Evolutionary conservation across 768 basidiomycete genomes (phyloP), one percentile per base, ranked within the genome.

Genomic region (Lactarius sp.): DNA sequence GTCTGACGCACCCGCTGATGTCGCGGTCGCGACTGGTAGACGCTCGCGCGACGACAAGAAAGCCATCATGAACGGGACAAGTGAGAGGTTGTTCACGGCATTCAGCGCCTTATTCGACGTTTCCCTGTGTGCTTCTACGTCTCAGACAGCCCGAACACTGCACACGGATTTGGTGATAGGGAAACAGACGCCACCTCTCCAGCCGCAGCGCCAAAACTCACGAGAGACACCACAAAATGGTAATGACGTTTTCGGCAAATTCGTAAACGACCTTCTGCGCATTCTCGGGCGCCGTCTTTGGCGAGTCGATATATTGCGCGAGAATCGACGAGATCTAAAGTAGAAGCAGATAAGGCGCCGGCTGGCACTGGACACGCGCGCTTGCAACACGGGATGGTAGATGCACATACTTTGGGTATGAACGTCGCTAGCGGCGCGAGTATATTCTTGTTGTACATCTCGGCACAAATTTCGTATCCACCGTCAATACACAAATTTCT

Each of bases 381-480:
- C 27, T 27, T 27, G 39, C 39, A 13, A 5, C 14, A 14, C 13
- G 4, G 12, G 5, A 13, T 13, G 39, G 5, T 3, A 13, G 12
- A 13, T 13, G 39, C 14, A 64, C 73, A 47, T 67, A 91, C 93
- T 78, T 92, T 94, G 7, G 89, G 87, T 18, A 94, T 79, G 69
- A 92, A 90, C 0, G 82, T 80, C 68, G 80, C 85, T 62, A 94
- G 74, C 2, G 91, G 90, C 6, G 85, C 81, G 55, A 97, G 78
- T 51, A 97, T 86, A 68, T 91, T 92, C 77, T 97, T 97, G 74
- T 98, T 97, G 77, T 88, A 95, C 92, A 98, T 95, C 74, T 97
- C 93, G 1, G 90, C 92, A 70, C 94, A 95, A 52, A 97, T 90
- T 67, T 97, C 94, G 71, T 92, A 90, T 56, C 95, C 95, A 16